Percentiles rank a stretch among this genome's conserved stretches.
phyloP scores from a whole-genome alignment of 129 eudicot genomes.

The Tagetes patula region DNA sequence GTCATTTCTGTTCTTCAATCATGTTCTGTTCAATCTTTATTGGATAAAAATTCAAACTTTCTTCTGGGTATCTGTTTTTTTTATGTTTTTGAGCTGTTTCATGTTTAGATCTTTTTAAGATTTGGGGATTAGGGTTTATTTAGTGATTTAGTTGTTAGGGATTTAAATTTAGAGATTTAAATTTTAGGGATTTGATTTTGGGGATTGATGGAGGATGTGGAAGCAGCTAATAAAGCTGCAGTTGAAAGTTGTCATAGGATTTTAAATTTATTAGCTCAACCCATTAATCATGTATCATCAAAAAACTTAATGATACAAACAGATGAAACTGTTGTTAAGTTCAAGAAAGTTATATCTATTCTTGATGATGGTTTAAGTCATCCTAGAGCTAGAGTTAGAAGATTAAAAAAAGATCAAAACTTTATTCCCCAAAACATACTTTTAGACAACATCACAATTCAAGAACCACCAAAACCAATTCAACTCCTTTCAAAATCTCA shows the following conservation, averaged over 20 bases:
- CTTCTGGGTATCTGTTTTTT: background rate
- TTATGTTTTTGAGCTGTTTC: conserved; percentile 17
- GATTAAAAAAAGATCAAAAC: conserved; percentile 37
- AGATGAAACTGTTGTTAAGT: conserved; percentile 59
- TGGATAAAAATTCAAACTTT: background rate
- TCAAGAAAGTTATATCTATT: conserved; percentile 71
- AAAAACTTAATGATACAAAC: conserved; percentile 59
- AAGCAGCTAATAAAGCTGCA: conserved; percentile 77
- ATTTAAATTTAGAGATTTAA: background rate
- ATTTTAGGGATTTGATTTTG: background rate
- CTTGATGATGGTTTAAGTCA: conserved; percentile 63
- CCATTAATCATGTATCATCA: conserved; percentile 57
- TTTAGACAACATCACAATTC: conserved; percentile 41
- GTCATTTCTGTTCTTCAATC: conserved; percentile 20
- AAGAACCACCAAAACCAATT: conserved; percentile 47
- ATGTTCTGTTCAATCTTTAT: background rate
- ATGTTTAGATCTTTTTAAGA: conserved; percentile 12
- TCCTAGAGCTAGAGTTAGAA: conserved; percentile 74
- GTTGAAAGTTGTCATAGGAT: conserved; percentile 81
- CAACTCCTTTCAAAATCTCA: conserved; percentile 37
- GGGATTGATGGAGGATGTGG: conserved; percentile 72
- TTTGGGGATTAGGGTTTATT: conserved; percentile 14
- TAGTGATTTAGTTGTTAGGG: conserved; percentile 7
- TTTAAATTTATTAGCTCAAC: conserved; percentile 55
- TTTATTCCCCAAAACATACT: conserved; percentile 52